These are phyloP conservation scores for Fusarium setosum DNA, from an alignment of 2,329 filamentous ascomycete species.

Conservation along the genomic window DNA sequence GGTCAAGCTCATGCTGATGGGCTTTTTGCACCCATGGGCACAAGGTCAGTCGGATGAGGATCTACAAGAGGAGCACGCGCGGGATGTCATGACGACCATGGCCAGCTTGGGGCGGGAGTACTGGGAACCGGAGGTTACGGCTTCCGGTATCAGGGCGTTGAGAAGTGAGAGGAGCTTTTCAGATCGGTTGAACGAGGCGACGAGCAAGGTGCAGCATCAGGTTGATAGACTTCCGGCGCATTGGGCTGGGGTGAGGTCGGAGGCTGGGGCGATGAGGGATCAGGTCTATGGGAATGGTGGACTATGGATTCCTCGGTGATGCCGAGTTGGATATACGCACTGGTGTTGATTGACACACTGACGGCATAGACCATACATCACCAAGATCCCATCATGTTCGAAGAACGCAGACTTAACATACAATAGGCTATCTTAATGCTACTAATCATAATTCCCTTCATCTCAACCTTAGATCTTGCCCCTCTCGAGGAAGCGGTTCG, in stretches of 20 bases:
- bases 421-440: not conserved
- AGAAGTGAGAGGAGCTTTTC: constrained; percentile 55
- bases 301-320: constrained; percentile 55
- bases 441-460: not conserved
- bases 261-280: constrained; percentile 60
- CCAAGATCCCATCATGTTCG: constrained; percentile 7
- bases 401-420: too few relatives aligned
- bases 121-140: constrained; percentile 57
- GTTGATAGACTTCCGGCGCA: constrained; percentile 71
- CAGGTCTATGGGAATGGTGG: constrained; percentile 61
- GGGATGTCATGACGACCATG: constrained; percentile 56
- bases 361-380: too few relatives aligned
- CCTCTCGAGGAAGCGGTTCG: constrained; percentile 53
- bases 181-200: constrained; percentile 60
- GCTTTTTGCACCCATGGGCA: constrained; percentile 60
- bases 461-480: constrained; percentile 45
- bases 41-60: constrained; percentile 34
- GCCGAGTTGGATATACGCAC: too few relatives aligned
- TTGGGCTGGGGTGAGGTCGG: constrained; percentile 66
- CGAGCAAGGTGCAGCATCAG: constrained; percentile 62
- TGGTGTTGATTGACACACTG: too few relatives aligned
- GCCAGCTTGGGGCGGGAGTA: constrained; percentile 58
- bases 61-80: constrained; percentile 45
- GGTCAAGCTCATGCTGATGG: constrained; percentile 69
- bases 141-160: constrained; percentile 50